Evolutionary conservation across 495 filamentous ascomycete species (phyloP).

Genomic region (Lichenothelia convexa): DNA sequence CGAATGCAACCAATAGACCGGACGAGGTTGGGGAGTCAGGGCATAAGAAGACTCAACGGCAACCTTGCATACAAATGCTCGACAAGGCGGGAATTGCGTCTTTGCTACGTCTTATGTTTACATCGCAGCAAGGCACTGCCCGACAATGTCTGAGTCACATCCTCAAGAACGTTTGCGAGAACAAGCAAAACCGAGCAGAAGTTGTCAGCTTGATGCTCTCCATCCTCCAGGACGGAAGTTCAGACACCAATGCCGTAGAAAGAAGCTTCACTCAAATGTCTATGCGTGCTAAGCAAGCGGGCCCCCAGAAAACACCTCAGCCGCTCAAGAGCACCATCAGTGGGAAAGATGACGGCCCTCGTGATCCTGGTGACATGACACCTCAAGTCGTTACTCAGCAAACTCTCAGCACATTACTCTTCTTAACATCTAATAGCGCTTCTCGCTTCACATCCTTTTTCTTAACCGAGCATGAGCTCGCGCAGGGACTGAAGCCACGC

Average conservation of each 20-base stretch:
- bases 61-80: slow-evolving; percentile 80
- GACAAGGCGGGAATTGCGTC: slow-evolving; percentile 93
- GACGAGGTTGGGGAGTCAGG: slow-evolving; percentile 1
- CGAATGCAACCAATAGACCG: slow-evolving; percentile 6
- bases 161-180: slow-evolving; percentile 76
- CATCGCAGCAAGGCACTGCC: slow-evolving; percentile 68
- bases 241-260: slow-evolving; percentile 83
- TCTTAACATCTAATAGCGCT: slow-evolving; percentile 57
- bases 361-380: slow-evolving; percentile 54
- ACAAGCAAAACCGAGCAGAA: slow-evolving; percentile 82
- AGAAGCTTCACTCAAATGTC: slow-evolving; percentile 87
- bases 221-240: slow-evolving; percentile 90
- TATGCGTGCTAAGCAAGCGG: slow-evolving; percentile 67
- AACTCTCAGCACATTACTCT: slow-evolving; percentile 65
- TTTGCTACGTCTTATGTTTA: slow-evolving; percentile 88
- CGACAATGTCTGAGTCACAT: slow-evolving; percentile 67
- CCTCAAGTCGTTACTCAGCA: slow-evolving; percentile 92
- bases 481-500: slow-evolving; percentile 53
- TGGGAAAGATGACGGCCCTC: slow-evolving; percentile 28
- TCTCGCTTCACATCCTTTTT: slow-evolving; percentile 80
- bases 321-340: slow-evolving; percentile 51
- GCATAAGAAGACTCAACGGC: slow-evolving; percentile 48
- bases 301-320: slow-evolving; percentile 60
- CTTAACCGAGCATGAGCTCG: slow-evolving; percentile 80
- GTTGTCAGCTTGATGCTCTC: slow-evolving; percentile 86